Base-by-base conservation (phyloP, 2,329 filamentous ascomycete species). In the Neofusicoccum sp. region DNA sequence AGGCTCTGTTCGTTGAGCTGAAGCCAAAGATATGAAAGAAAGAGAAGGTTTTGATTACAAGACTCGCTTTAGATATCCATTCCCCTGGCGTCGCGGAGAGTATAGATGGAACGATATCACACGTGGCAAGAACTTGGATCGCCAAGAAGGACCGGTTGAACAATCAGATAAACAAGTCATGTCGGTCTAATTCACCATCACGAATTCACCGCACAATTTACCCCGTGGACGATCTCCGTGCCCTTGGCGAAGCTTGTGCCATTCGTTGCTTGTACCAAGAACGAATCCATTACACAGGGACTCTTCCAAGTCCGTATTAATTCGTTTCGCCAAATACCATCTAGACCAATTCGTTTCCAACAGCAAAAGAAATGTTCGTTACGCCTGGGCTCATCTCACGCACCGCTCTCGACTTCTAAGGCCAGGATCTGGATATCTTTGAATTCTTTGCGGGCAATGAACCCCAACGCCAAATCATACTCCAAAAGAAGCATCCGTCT, bases 1-100 rank as follows among this genome's bases (percentile, higher is more conserved):
- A 87, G 31, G 79, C 75, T n/a, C 66, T 87, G 65, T 88, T 83
- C 66, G 69, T 81, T 14, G 67, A 65, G 30, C 11, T 53, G 7
- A 45, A 30, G 40, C 20, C 47, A 0, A 60, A 45, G 7, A 20
- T 60, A 24, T 60, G 47, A 60, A 9, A 33, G 31, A 14, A 6
- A 30, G 3, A 12, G 14, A 20, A 24, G 31, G 26, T 24, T 20
- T 7, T n/a, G 8, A 11, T n/a, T n/a, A n/a, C n/a, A n/a, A n/a
- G n/a, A n/a, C n/a, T n/a, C n/a, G n/a, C 12, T 7, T 5, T 43
- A 43, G 40, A 43, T n/a, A n/a, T n/a, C n/a, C n/a, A n/a, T n/a
- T n/a, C n/a, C n/a, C n/a, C n/a, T n/a, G n/a, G n/a, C n/a, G n/a
- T n/a, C n/a, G n/a, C n/a, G n/a, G n/a, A n/a, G n/a, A n/a, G n/a